Percentiles rank a stretch among this genome's conserved stretches.
Evolutionary conservation across 306 rosid species (phyloP).

Genomic region (Dicorynia guianensis): DNA sequence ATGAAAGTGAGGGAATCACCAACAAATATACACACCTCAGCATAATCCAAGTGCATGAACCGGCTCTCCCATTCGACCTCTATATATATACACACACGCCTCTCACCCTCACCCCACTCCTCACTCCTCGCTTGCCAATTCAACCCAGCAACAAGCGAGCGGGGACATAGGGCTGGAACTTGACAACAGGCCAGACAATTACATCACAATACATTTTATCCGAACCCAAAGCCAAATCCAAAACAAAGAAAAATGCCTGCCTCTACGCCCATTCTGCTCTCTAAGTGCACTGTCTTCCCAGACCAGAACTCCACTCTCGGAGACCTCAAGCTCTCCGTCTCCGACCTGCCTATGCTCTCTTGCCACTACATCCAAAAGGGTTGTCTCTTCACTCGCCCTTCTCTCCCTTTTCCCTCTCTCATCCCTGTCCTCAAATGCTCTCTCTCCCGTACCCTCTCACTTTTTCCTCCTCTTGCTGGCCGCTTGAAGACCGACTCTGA

Average conservation of each 20-base stretch:
- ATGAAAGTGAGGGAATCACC: too few relatives aligned
- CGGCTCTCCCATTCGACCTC: too few relatives aligned
- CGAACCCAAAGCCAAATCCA: conserved; percentile 20
- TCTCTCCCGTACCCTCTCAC: conserved; percentile 70
- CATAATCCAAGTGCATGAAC: too few relatives aligned
- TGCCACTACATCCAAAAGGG: conserved; percentile 93
- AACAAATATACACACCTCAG: too few relatives aligned
- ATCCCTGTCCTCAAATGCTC: conserved; percentile 50
- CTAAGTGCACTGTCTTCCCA: conserved; percentile 66
- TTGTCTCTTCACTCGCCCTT: conserved; percentile 61
- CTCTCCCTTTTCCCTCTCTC: conserved; percentile 40
- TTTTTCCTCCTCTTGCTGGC: conserved; percentile 84
- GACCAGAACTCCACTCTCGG: conserved; percentile 51
- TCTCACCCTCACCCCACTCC: too few relatives aligned
- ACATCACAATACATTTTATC: conserved; percentile 26
- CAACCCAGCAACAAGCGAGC: too few relatives aligned
- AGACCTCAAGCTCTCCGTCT: conserved; percentile 73
- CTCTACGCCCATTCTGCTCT: conserved; percentile 39
- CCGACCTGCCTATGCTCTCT: conserved; percentile 88
- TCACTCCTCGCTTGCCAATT: too few relatives aligned
- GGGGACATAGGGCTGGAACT: too few relatives aligned
- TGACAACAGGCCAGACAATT: too few relatives aligned
- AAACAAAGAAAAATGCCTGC: conserved; percentile 30
- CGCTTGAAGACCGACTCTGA: conserved; percentile 53
- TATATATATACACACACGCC: too few relatives aligned